Evolutionary conservation across 345 rosid genomes (phyloP), one percentile per base, ranked within the genome.

Genomic region (Murraya koenigii): DNA sequence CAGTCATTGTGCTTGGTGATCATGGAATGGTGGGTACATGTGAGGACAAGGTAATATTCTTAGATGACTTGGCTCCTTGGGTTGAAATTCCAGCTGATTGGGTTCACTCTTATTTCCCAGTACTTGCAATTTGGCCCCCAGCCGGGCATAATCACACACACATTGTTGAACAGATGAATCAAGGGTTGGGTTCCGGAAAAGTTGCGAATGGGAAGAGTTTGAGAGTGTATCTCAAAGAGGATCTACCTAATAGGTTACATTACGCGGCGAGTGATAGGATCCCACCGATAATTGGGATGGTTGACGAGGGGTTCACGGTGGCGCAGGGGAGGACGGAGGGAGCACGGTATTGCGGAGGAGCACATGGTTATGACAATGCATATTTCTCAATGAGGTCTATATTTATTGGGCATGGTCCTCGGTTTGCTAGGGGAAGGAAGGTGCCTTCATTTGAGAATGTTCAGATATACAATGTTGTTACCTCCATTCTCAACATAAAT

Each of bases 1-100:
- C 79, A 60, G 81, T 95, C 79, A 89, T 95, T 66, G 82, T 95
- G 94, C 92, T 93, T 13, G 98, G 99, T 80, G 99, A 93, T 84
- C 99, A 93, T 82, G 97, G 99, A 22, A 95, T 95, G 98, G 99
- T 91, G 25, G 96, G 98, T 33, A 93, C 97, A 22, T 95, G 99
- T 71, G 99, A 95, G 72, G 87, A 88, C 64, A 95, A 92, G 83
- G 38, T 95, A 60, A 80, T 95, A 15, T 87, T 86, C 55, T 70
- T 93, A 4, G 96, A 93, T 69, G 97, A 93, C 86, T 90, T 95
- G 75, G 88, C 87, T 23, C 62, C 91, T 65, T 92, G 94, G 94
- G 82, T 93, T 58, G 62, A 84, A 54, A 85, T 95, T 70, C 96
- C 98, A 0, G 66, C 81, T 0, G 84, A 80, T 7, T 95, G 99